phyloP scores from a whole-genome alignment of 2,329 filamentous ascomycete genomes.

The Bipolaris bicolor region DNA sequence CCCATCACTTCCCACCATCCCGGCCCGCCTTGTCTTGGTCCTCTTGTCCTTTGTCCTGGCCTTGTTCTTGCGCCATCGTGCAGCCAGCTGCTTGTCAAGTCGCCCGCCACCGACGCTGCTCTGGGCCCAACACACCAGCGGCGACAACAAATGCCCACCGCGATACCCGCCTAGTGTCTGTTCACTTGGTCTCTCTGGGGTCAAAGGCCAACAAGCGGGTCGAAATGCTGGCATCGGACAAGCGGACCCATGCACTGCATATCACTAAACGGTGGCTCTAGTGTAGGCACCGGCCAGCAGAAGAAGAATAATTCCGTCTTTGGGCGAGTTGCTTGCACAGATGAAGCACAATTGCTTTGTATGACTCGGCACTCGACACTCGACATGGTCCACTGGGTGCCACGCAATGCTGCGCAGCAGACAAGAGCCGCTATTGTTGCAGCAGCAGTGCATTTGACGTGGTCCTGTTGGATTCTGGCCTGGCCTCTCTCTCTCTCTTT shows the following conservation, averaged over 20 bases:
- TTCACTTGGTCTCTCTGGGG: conserved; percentile 1
- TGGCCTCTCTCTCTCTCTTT: too few species aligned
- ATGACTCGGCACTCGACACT: not conserved
- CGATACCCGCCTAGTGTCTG: conserved; percentile 15
- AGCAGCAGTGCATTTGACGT: not conserved
- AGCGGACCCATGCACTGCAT: not conserved
- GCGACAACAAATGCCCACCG: conserved; percentile 8
- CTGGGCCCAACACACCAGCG: conserved; percentile 3
- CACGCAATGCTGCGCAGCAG: not conserved
- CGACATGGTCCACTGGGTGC: not conserved
- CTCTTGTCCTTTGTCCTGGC: too few species aligned
- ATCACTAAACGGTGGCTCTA: not conserved
- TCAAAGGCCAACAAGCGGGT: conserved; percentile 8
- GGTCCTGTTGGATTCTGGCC: not conserved
- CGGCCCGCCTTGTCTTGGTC: too few species aligned
- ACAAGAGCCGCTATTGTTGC: not conserved
- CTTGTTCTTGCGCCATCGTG: conserved; percentile 38
- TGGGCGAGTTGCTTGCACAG: not conserved
- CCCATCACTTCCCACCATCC: not conserved
- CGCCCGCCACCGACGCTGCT: conserved; percentile 17
- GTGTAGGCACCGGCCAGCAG: conserved; percentile 3
- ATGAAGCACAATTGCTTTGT: not conserved
- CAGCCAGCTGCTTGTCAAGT: conserved; percentile 6
- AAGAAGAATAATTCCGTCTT: not conserved
- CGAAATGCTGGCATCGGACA: conserved; percentile 5